Base-by-base conservation (phyloP, 179 eudicot species). In the Beta corolliflora region DNA sequence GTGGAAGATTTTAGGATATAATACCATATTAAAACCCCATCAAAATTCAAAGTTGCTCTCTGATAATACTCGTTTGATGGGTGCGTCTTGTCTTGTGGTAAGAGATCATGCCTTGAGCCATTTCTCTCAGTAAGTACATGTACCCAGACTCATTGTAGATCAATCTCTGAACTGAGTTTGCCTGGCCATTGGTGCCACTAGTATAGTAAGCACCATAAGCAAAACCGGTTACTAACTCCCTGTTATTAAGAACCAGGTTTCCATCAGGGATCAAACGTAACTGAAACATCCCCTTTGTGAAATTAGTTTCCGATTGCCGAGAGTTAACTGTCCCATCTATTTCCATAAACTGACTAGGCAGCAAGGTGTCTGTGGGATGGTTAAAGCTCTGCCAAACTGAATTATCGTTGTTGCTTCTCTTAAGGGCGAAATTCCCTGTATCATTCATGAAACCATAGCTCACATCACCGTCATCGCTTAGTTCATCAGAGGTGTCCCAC, bases 11-110 rank as follows among this genome's bases (percentile, higher is more conserved):
- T 85, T 13, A 81, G 77, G 46, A 72, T 53, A 61, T n/a, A 72
- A 68, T 85, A 85, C 80, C 61, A 46, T 36, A 59, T 77, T 25
- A 85, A 63, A 2, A 85, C 77, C 73, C 88, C 88, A 60, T 85
- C 83, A 73, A 71, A 82, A 15, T 53, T 66, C 48, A 83, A 66
- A 52, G 79, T 80, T 73, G 41, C 80, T 77, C 85, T 82, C 58
- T 70, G 81, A 68, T 82, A 85, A 13, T 60, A 46, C 65, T 79
- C 79, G 25, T 70, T 41, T 23, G 77, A 2, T 48, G 76, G 25
- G 19, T 1, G 59, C 41, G 5, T 10, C 4, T 50, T 4, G 5
- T 6, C 10, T 10, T 8, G 1, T 18, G 36, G 59, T 9, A 72
- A 50, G 15, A 64, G 59, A 61, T 61, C 44, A 52, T 31, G 1